Base-by-base conservation (phyloP, 805 yeast species). In the Naumovozyma dairenensis region DNA sequence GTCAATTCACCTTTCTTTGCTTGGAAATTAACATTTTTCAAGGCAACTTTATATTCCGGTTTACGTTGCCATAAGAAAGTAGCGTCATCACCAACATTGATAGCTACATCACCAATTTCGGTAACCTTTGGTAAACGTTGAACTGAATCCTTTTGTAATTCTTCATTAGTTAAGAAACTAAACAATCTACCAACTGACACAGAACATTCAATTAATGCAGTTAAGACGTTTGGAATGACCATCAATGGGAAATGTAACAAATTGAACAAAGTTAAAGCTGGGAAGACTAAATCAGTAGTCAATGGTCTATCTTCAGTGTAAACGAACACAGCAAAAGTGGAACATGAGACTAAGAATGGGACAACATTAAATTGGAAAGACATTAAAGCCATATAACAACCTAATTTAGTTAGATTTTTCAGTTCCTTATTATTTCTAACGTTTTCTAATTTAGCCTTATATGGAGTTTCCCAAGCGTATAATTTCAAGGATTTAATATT, bases 401-500 rank as follows among this genome's bases (percentile, higher is more conserved):
- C 87, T 65, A 85, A 79, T 46, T 65, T 74, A 45, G 69, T 74
- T 59, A 92, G 69, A 46, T 82, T 87, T 20, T 67, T 67, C 56
- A 87, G 71, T 59, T 87, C 96, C 48, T 79, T 77, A 29, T 83
- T 83, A 53, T 89, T 85, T 69, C 99, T 80, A 16, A 89, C 94
- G 49, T 76, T 63, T 43, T 74, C 73, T 37, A 93, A 66, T 47
- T 80, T 80, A 19, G 67, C 70, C 50, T 74, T 72, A 55, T 84
- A 86, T 3, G 97, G 94, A 21, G 56, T 63, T 61, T 92, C 99
- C 99, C 99, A 92, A 2, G 93, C 94, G 52, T 92, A 92, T 32
- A 93, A 68, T 57, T 92, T 92, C 55, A 92, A 67, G 9, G 96
- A 84, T 62, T 86, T 89, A 57, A 92, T 84, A 51, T 87, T 89